A percentile compares a stretch with the other conserved stretches of the same genome.
Evolutionary conservation across 129 eudicot genomes (phyloP).

Genomic region (Flaveria ramosissima): DNA sequence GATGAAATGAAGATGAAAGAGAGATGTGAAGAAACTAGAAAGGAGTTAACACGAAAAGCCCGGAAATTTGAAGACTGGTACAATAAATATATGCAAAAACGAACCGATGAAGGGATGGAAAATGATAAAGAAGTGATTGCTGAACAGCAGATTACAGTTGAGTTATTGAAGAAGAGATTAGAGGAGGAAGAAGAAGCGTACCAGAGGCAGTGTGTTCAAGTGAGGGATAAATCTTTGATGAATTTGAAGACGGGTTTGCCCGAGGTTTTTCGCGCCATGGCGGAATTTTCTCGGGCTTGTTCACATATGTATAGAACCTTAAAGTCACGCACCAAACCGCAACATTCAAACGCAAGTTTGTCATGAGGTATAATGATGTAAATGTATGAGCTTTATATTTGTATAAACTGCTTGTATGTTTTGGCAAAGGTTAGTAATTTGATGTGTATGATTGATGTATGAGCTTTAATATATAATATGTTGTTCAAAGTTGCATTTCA

Average conservation of each 20-base stretch:
- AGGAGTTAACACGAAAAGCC: slow-evolving; percentile 53
- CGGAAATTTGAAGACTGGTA: slow-evolving; percentile 79
- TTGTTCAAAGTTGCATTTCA: neutral
- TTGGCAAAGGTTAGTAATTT: slow-evolving; percentile 18
- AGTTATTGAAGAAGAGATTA: slow-evolving; percentile 54
- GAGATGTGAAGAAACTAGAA: slow-evolving; percentile 66
- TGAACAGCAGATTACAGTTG: slow-evolving; percentile 63
- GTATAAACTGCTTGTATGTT: slow-evolving; percentile 33
- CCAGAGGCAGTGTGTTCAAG: slow-evolving; percentile 65
- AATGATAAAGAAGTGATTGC: slow-evolving; percentile 57
- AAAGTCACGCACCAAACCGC: slow-evolving; percentile 50
- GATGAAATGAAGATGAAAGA: slow-evolving; percentile 77
- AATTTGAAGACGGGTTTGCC: slow-evolving; percentile 74
- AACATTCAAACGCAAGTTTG: slow-evolving; percentile 37
- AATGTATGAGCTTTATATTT: slow-evolving; percentile 9
- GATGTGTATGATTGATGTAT: slow-evolving; percentile 27
- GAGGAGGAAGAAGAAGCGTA: slow-evolving; percentile 73
- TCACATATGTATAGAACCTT: slow-evolving; percentile 73
- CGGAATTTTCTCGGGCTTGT: slow-evolving; percentile 70
- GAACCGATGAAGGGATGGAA: slow-evolving; percentile 64
- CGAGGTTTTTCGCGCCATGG: slow-evolving; percentile 69
- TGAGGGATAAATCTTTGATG: slow-evolving; percentile 79
- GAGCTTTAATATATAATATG: neutral
- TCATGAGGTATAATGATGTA: slow-evolving; percentile 36
- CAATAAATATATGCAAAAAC: slow-evolving; percentile 57